phyloP scores from a whole-genome alignment of 805 yeast genomes.

The Ogataea dorogensis region DNA sequence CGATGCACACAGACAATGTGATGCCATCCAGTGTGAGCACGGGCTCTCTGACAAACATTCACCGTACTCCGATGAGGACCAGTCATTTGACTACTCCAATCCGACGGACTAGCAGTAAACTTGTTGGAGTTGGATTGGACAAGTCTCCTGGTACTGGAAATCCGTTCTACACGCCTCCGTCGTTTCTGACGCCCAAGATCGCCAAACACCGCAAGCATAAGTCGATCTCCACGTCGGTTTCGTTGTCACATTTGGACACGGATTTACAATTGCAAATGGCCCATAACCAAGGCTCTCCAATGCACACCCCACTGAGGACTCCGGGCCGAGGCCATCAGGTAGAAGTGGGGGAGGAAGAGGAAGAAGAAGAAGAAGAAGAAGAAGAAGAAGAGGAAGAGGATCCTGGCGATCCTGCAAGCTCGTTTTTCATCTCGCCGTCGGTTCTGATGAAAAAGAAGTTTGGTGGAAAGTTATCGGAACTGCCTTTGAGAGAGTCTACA shows the following conservation, averaged over 20 bases:
- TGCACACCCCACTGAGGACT: conserved; percentile 30
- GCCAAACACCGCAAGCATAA: conserved; percentile 33
- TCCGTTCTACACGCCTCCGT: conserved; percentile 49
- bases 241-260: conserved; percentile 32
- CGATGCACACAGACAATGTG: conserved; percentile 21
- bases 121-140: conserved; percentile 21
- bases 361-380: conserved; percentile 14
- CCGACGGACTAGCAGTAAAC: conserved; percentile 16
- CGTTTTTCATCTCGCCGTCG: conserved; percentile 29
- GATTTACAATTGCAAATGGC: conserved; percentile 30
- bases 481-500: conserved; percentile 6
- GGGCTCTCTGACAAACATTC: conserved; percentile 20
- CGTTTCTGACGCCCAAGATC: conserved; percentile 43
- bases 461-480: conserved; percentile 30
- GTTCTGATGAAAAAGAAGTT: conserved; percentile 31
- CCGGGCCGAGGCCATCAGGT: conserved; percentile 24
- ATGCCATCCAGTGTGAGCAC: conserved; percentile 21
- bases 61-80: conserved; percentile 22
- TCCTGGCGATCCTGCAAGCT: conserved; percentile 8
- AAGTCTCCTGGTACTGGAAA: conserved; percentile 41
- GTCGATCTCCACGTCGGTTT: conserved; percentile 32
- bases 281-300: conserved; percentile 26
- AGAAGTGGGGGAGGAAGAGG: conserved; percentile 19
- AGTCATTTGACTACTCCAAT: conserved; percentile 25
- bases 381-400: conserved; percentile 12